phyloP scores from a whole-genome alignment of 192 early-diverging fungal species.

The Coemansia sp. region DNA sequence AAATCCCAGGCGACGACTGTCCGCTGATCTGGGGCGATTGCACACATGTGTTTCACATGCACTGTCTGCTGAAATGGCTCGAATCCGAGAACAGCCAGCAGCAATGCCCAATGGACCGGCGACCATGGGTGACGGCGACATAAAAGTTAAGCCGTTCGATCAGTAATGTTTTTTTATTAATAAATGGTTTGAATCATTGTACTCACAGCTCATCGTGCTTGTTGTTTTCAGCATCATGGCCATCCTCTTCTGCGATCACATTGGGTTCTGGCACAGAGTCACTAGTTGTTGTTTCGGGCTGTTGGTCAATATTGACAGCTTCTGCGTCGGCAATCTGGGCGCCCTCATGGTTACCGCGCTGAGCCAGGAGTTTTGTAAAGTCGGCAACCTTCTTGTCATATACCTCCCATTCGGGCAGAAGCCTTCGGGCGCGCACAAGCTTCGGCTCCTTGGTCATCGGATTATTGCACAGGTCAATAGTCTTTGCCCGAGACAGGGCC shows the following conservation, averaged over 20 bases:
- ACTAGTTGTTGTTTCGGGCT: neutral
- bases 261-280: too few species aligned
- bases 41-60: constrained; percentile 91
- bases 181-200: too few species aligned
- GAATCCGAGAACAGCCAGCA: constrained; percentile 64
- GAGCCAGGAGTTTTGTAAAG: constrained; percentile 38
- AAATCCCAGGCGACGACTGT: constrained; percentile 83
- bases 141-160: too few species aligned
- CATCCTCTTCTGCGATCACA: too few species aligned
- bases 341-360: constrained; percentile 36
- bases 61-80: constrained; percentile 86
- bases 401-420: constrained; percentile 92
- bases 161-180: too few species aligned
- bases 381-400: constrained; percentile 71
- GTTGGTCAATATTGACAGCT: constrained; percentile 37
- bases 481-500: constrained; percentile 81
- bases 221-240: neutral
- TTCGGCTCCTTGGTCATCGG: constrained; percentile 99
- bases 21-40: constrained; percentile 89
- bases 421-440: constrained; percentile 83
- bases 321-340: constrained; percentile 42
- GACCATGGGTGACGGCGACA: constrained; percentile 62
- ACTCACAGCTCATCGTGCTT: constrained; percentile 40
- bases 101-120: constrained; percentile 88
- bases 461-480: constrained; percentile 99